These are phyloP conservation scores for Circinella minor DNA, from an alignment of 371 early-diverging fungal genomes.

Conservation along the genomic window DNA sequence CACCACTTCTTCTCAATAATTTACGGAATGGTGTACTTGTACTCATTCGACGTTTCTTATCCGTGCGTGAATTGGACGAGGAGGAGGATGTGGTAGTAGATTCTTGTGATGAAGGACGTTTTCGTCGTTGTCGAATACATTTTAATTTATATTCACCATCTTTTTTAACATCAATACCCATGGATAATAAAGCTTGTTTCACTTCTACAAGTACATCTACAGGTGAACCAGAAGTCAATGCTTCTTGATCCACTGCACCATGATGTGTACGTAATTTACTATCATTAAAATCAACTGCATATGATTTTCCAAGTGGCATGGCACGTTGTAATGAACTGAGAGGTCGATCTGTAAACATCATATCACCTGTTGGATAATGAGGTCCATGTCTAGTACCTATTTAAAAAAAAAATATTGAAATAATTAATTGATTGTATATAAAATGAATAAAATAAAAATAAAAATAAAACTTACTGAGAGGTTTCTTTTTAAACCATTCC, in stretches of 20 bases:
- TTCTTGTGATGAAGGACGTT: constrained; percentile 24
- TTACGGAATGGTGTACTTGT: constrained; percentile 25
- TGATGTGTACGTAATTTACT: constrained; percentile 76
- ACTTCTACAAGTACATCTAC: constrained; percentile 73
- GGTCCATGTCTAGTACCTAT: constrained; percentile 10
- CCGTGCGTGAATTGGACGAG: constrained; percentile 4
- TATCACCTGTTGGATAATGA: constrained; percentile 2
- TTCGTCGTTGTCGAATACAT: constrained; percentile 65
- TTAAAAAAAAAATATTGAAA: neutral
- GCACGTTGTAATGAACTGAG: constrained; percentile 12
- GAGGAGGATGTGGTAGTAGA: constrained; percentile 5
- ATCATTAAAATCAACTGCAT: constrained; percentile 36
- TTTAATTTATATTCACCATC: constrained; percentile 79
- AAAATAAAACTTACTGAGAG: constrained; percentile 49
- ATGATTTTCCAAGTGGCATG: constrained; percentile 15
- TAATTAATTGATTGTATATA: neutral
- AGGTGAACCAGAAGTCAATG: constrained; percentile 75
- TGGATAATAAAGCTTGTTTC: constrained; percentile 60
- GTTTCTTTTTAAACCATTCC: constrained; percentile 75
- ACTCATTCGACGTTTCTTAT: constrained; percentile 24
- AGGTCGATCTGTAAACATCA: constrained; percentile 6
- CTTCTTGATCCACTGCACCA: constrained; percentile 81
- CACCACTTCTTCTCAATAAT: constrained; percentile 36
- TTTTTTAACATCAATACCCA: constrained; percentile 77
- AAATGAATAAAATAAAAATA: neutral